phyloP scores from a whole-genome alignment of 2,329 filamentous ascomycete genomes.

The Dothiorella sarmentorum region DNA sequence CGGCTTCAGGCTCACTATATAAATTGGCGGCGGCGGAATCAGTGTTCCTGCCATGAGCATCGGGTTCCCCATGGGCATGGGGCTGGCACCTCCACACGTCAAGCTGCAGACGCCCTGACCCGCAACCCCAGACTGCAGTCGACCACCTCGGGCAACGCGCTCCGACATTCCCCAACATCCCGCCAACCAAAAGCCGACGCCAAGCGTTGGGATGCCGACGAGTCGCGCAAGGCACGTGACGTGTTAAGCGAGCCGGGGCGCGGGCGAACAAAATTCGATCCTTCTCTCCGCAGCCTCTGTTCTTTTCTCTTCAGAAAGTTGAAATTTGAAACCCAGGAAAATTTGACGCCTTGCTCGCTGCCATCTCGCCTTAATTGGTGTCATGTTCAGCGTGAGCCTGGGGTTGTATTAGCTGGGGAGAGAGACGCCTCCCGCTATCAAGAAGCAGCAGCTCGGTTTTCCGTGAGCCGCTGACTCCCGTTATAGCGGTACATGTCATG shows the following conservation, averaged over 20 bases:
- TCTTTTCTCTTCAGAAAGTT: slow-evolving; percentile 53
- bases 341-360: slow-evolving; percentile 25
- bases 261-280: slow-evolving; percentile 1
- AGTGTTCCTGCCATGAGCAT: background rate
- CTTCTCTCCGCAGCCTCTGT: slow-evolving; percentile 23
- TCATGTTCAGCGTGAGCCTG: slow-evolving; percentile 23
- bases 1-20: background rate
- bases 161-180: background rate
- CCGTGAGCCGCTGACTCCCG: slow-evolving; percentile 31
- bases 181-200: slow-evolving; percentile 15
- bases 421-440: slow-evolving; percentile 35
- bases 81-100: slow-evolving; percentile 5
- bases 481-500: slow-evolving; percentile 25
- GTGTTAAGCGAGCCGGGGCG: background rate
- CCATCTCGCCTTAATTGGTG: slow-evolving; percentile 19
- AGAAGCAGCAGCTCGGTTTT: slow-evolving; percentile 32
- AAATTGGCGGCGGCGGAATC: slow-evolving; percentile 9
- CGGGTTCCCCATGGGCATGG: slow-evolving; percentile 15
- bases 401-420: slow-evolving; percentile 58
- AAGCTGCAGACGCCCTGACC: background rate
- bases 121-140: background rate
- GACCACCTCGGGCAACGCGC: slow-evolving; percentile 8
- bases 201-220: background rate
- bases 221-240: background rate
- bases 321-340: slow-evolving; percentile 44